Base-by-base conservation (phyloP, 2,329 filamentous ascomycete genomes). In the Coniochaeta prunicola region DNA sequence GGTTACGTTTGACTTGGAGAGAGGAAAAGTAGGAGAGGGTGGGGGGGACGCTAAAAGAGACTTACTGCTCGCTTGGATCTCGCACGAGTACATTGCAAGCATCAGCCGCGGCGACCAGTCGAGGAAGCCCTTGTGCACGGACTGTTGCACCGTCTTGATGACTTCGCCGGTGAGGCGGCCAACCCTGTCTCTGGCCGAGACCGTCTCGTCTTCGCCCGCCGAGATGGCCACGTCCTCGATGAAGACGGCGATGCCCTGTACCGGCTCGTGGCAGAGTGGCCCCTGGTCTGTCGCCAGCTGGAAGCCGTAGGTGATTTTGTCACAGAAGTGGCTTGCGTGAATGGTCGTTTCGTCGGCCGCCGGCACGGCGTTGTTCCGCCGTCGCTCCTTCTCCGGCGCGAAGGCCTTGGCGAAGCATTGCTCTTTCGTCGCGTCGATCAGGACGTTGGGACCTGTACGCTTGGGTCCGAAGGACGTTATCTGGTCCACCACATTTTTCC, bases 81-180 rank as follows among this genome's bases (percentile, higher is more conserved):
- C 94, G 71, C 93, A 96, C 58, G 86, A 91, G 77, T 99, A 99
- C 91, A 97, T 97, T 57, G 94, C 94, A 50, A 99, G 85, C 76
- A 97, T 85, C 65, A 99, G 84, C n/a, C 94, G 87, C 0, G 94
- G 90, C 40, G 89, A 93, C 94, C 94, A 99, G 78, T 97, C 94
- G 19, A 97, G 79, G 78, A 97, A 96, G 24, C 88, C 93, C 63
- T 87, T 80, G 56, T 88, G 84, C 61, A 99, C 91, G n/a, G 87
- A 84, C 53, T 91, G 86, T 65, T 93, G 91, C 19, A 93, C 87
- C 0, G 90, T 88, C 72, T 92, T 92, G 77, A 99, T 96, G 50
- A 96, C 85, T 75, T 97, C 94, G 62, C 94, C 92, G 0, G 92
- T 97, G 0, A 97, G 78, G 2, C 92, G 88, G 66, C 90, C 89